Conservation (phyloP, 2,329 filamentous ascomycete species). For the Penicillium sp. region DNA sequence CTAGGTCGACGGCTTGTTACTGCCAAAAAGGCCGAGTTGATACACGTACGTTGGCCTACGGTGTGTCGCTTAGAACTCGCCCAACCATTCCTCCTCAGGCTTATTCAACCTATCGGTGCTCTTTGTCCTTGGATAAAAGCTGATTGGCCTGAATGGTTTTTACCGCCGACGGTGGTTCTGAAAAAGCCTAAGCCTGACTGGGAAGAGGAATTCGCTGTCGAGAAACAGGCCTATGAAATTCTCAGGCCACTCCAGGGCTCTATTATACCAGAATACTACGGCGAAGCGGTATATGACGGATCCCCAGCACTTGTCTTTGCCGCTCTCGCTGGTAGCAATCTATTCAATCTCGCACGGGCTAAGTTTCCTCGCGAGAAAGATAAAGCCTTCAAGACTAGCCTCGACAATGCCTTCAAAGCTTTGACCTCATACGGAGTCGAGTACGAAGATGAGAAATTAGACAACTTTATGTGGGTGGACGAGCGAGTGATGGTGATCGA, state of each 20-base stretch:
- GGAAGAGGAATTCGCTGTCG: background rate
- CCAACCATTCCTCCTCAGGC: background rate
- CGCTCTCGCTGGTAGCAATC: background rate
- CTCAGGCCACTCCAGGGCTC: background rate
- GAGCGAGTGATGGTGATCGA: background rate
- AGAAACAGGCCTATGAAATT: background rate
- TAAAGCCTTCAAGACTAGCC: background rate
- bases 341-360: background rate
- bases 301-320: background rate
- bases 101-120: background rate
- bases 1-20: background rate
- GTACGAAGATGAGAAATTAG: background rate
- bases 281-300: background rate
- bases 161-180: background rate
- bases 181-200: background rate
- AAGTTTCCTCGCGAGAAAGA: background rate
- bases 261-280: background rate
- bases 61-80: conserved; percentile 4
- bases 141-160: background rate
- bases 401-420: background rate
- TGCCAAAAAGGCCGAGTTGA: conserved; percentile 2
- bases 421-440: background rate
- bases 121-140: background rate
- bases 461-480: background rate
- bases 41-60: background rate